Conservation (phyloP, 176 grass and related monocot genomes). For the Dendrocalamus sinicus region DNA sequence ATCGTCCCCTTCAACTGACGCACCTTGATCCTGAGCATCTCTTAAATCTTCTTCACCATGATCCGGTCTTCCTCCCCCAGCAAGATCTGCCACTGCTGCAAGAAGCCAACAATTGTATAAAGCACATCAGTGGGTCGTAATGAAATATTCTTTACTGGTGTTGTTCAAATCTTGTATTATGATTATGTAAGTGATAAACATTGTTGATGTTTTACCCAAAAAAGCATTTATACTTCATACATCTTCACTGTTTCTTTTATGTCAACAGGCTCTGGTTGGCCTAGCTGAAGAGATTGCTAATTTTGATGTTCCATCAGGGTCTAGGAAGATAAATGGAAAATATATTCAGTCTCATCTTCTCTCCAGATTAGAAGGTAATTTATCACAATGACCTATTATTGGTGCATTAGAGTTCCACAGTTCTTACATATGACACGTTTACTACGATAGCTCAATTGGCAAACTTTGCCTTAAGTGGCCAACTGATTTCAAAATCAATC, state of each 20-base stretch:
- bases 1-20: not conserved
- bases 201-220: constrained; percentile 5
- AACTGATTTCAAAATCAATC: not conserved
- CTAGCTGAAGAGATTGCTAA: constrained; percentile 93
- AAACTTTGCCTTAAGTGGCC: constrained; percentile 3
- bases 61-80: not conserved
- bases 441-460: not conserved
- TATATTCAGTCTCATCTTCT: constrained; percentile 95
- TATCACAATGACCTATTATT: not conserved
- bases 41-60: not conserved
- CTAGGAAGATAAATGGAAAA: constrained; percentile 90
- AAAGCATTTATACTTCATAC: constrained; percentile 31
- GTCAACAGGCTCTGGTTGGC: constrained; percentile 79
- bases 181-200: constrained; percentile 15
- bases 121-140: not conserved
- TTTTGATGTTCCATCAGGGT: constrained; percentile 63
- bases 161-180: constrained; percentile 19
- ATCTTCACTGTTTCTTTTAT: constrained; percentile 46
- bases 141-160: not conserved
- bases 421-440: not conserved
- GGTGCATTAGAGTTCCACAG: not conserved
- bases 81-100: not conserved
- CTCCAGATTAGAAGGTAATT: constrained; percentile 83
- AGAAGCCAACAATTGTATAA: not conserved
- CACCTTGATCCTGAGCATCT: not conserved